A percentile compares a stretch with the other conserved stretches of the same genome.
Conservation (phyloP, 306 rosid species). For the Cercis canadensis region DNA sequence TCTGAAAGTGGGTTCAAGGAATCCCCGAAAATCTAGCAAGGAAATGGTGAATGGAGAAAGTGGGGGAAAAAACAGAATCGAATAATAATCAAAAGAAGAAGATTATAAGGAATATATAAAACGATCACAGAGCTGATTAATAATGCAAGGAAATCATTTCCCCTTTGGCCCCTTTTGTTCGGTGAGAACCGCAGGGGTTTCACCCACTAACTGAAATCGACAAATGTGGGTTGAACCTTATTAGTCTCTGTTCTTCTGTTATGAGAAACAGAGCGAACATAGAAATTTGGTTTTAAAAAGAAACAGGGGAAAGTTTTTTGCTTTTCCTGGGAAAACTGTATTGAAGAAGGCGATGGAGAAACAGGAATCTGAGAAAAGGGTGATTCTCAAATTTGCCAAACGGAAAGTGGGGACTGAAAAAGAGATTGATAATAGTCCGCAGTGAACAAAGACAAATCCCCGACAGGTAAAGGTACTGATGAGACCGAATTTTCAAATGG, state of each 20-base stretch:
- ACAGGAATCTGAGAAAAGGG: constrained; percentile 13
- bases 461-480: background rate
- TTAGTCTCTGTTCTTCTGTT: constrained; percentile 16
- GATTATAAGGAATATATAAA: no score
- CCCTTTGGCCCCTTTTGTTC: background rate
- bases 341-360: background rate
- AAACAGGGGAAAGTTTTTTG: background rate
- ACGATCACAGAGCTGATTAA: background rate
- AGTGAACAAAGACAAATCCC: constrained; percentile 3
- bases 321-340: background rate
- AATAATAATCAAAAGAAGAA: background rate
- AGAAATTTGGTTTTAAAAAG: background rate
- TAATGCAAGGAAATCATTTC: background rate
- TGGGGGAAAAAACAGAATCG: background rate
- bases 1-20: constrained; percentile 44
- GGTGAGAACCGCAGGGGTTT: background rate
- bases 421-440: background rate
- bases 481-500: background rate
- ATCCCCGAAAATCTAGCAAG: constrained; percentile 49
- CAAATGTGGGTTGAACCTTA: constrained; percentile 1
- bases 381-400: constrained; percentile 6
- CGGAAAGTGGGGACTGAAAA: constrained; percentile 3
- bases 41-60: constrained; percentile 7
- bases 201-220: background rate
- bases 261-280: background rate